Percentiles rank a stretch among this genome's conserved stretches.
Evolutionary conservation across 108 stramenopile genomes (phyloP).

Genomic region (Aurantiochytrium sp.): DNA sequence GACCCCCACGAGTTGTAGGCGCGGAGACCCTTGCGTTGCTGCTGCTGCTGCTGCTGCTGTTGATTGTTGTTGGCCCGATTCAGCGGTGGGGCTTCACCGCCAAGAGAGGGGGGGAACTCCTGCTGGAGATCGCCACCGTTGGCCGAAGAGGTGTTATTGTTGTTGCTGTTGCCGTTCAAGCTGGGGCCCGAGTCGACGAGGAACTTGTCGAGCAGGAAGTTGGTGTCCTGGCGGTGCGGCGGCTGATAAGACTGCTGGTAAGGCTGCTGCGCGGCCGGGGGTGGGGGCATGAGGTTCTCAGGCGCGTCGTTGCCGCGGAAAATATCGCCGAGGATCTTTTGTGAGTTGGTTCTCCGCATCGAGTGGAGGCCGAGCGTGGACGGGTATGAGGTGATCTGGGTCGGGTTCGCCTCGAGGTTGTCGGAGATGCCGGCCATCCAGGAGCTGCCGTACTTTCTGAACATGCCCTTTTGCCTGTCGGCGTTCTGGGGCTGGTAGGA

Average conservation of each 20-base stretch:
- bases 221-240: neutral
- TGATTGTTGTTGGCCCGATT: neutral
- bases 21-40: neutral
- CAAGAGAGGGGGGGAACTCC: neutral
- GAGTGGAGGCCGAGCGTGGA: neutral
- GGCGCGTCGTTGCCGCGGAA: neutral
- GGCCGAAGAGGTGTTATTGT: neutral
- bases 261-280: too few relatives aligned
- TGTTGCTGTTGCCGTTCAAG: neutral
- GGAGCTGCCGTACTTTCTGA: neutral
- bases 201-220: neutral
- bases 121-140: neutral
- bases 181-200: neutral
- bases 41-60: neutral
- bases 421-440: conserved; percentile 1
- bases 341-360: neutral
- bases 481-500: neutral
- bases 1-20: conserved; percentile 4
- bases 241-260: too few relatives aligned
- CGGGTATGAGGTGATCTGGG: neutral
- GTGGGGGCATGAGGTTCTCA: neutral
- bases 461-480: conserved; percentile 31
- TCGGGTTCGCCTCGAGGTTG: neutral
- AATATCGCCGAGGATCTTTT: neutral
- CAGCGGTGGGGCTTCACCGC: neutral